Evolutionary conservation across 2,329 filamentous ascomycete species (phyloP).

Genomic region (Cladosporium sp.): DNA sequence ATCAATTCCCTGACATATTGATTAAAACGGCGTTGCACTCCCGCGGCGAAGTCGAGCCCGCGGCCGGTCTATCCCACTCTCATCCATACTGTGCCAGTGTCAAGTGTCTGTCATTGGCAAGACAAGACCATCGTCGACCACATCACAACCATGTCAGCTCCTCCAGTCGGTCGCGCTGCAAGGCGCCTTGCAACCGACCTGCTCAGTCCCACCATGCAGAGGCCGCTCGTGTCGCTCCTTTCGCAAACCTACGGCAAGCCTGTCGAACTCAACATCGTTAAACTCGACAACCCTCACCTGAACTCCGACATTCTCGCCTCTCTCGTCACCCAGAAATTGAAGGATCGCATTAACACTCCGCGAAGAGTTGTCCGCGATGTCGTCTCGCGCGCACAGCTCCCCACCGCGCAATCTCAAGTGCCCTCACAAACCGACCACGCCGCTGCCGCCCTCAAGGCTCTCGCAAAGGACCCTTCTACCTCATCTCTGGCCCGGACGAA

Average conservation of each 20-base stretch:
- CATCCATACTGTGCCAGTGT: no score
- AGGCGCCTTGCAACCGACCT: slow-evolving; percentile 10
- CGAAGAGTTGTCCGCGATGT: slow-evolving; percentile 29
- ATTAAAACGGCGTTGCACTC: not conserved
- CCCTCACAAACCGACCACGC: slow-evolving; percentile 19
- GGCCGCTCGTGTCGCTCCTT: slow-evolving; percentile 21
- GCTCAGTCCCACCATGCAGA: slow-evolving; percentile 16
- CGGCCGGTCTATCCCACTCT: no score
- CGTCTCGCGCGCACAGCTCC: slow-evolving; percentile 28
- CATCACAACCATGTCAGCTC: slow-evolving; percentile 4
- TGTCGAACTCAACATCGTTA: slow-evolving; percentile 26
- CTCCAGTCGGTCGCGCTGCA: slow-evolving; percentile 10
- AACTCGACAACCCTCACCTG: slow-evolving; percentile 25
- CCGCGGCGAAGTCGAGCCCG: slow-evolving; percentile 7
- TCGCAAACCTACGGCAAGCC: slow-evolving; percentile 26
- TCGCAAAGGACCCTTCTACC: slow-evolving; percentile 14
- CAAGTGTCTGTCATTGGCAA: not conserved
- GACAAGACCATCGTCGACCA: not conserved
- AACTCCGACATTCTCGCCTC: slow-evolving; percentile 29
- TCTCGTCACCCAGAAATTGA: slow-evolving; percentile 25
- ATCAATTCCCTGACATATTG: slow-evolving; percentile 1
- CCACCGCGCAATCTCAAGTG: slow-evolving; percentile 19
- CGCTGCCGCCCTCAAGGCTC: slow-evolving; percentile 12
- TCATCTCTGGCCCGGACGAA: slow-evolving; percentile 21
- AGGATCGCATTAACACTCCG: slow-evolving; percentile 24